Conservation (phyloP, 108 stramenopile genomes). For the Cyclotella atomus region DNA sequence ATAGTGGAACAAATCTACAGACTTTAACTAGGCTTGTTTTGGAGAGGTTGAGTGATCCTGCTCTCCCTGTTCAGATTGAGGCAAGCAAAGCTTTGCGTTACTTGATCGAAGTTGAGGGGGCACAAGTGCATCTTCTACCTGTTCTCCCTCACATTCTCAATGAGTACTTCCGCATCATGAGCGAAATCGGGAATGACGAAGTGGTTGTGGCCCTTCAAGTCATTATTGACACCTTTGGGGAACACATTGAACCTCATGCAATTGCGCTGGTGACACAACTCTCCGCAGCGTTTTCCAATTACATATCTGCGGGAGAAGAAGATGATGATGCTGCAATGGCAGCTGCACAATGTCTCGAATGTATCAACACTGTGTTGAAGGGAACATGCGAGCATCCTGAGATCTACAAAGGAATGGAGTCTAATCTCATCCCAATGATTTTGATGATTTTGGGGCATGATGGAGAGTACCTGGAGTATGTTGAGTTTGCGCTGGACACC, state of each 20-base stretch:
- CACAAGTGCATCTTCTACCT: slow-evolving; percentile 86
- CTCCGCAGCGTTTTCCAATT: slow-evolving; percentile 85
- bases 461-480: slow-evolving; percentile 93
- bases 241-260: slow-evolving; percentile 95
- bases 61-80: slow-evolving; percentile 97
- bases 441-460: slow-evolving; percentile 88
- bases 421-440: slow-evolving; percentile 87
- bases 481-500: slow-evolving; percentile 93
- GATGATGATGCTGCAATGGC: slow-evolving; percentile 98
- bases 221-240: slow-evolving; percentile 93
- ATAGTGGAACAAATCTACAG: slow-evolving; percentile 77
- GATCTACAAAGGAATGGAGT: slow-evolving; percentile 87
- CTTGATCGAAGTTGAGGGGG: slow-evolving; percentile 90
- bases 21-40: slow-evolving; percentile 72
- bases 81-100: slow-evolving; percentile 92
- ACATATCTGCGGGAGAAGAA: slow-evolving; percentile 90
- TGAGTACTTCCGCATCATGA: slow-evolving; percentile 98
- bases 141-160: slow-evolving; percentile 92
- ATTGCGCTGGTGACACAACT: slow-evolving; percentile 90
- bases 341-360: slow-evolving; percentile 95
- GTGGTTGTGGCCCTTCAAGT: slow-evolving; percentile 93
- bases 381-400: slow-evolving; percentile 77
- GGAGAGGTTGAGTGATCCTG: slow-evolving; percentile 89
- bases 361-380: slow-evolving; percentile 93
- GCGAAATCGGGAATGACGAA: slow-evolving; percentile 96